These are phyloP conservation scores for Scutellaria galericulata DNA, from an alignment of 257 asterid species.

Conservation along the genomic window DNA sequence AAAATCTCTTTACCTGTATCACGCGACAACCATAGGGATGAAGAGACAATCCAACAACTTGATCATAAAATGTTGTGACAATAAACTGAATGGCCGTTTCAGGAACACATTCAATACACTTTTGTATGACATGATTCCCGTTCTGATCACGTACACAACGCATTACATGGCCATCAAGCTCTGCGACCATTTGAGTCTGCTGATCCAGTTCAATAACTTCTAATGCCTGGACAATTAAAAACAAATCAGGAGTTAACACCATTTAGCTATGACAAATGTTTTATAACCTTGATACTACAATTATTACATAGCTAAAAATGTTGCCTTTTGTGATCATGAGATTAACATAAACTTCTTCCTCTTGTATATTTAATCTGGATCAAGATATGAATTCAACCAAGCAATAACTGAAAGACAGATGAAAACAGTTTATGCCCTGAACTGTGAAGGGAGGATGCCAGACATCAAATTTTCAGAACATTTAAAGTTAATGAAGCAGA, in stretches of 20 bases:
- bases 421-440: no score
- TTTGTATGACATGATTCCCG: slow-evolving; percentile 88
- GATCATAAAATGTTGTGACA: slow-evolving; percentile 63
- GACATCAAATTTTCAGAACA: no score
- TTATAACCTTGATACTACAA: not conserved
- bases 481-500: no score
- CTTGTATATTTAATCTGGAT: not conserved
- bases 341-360: not conserved
- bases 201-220: slow-evolving; percentile 80
- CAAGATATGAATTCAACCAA: not conserved
- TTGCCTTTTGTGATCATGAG: not conserved
- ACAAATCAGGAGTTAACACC: not conserved
- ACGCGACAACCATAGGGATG: slow-evolving; percentile 95
- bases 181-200: slow-evolving; percentile 69
- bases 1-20: slow-evolving; percentile 60
- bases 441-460: no score
- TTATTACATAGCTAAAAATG: not conserved
- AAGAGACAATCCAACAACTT: slow-evolving; percentile 71
- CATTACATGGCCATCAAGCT: slow-evolving; percentile 82
- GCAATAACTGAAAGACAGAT: not conserved
- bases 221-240: slow-evolving; percentile 57
- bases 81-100: slow-evolving; percentile 67
- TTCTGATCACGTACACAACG: slow-evolving; percentile 89
- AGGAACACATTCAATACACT: slow-evolving; percentile 86
- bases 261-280: not conserved